Percentiles rank a stretch among this genome's conserved stretches.
phyloP scores from a whole-genome alignment of 805 yeast species.

The Candida anglica region DNA sequence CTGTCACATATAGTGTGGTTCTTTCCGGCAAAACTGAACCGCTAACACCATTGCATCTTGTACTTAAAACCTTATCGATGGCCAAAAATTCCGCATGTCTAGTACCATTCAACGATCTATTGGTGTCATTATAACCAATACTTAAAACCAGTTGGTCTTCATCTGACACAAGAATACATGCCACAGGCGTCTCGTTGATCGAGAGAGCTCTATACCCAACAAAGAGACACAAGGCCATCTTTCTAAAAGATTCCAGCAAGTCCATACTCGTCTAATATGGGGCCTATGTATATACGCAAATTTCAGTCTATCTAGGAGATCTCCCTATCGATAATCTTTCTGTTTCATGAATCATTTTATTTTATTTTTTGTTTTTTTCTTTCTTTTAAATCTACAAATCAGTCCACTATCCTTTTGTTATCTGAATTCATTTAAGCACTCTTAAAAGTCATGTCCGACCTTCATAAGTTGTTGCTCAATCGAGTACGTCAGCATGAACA shows the following conservation, averaged over 20 bases:
- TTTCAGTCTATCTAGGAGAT: too few species aligned
- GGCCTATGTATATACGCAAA: neutral
- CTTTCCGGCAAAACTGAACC: too few species aligned
- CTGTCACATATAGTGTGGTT: slow-evolving; percentile 79
- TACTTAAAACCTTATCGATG: slow-evolving; percentile 42
- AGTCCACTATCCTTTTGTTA: too few species aligned
- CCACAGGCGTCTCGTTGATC: slow-evolving; percentile 39
- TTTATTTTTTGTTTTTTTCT: too few species aligned
- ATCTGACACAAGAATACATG: slow-evolving; percentile 30
- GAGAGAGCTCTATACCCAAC: slow-evolving; percentile 35
- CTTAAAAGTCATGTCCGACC: slow-evolving; percentile 18
- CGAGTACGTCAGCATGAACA: slow-evolving; percentile 19
- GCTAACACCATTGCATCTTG: too few species aligned
- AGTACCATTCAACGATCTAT: slow-evolving; percentile 79
- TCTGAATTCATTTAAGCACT: too few species aligned
- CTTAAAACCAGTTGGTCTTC: slow-evolving; percentile 52
- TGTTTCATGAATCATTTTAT: neutral
- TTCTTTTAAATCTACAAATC: too few species aligned
- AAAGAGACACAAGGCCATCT: slow-evolving; percentile 33
- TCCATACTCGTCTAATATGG: slow-evolving; percentile 6
- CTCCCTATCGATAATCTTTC: slow-evolving; percentile 1
- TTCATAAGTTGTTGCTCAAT: slow-evolving; percentile 22
- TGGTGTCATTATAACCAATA: slow-evolving; percentile 82
- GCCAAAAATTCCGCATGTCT: slow-evolving; percentile 92
- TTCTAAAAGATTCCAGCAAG: slow-evolving; percentile 16